Percentiles rank a stretch among this genome's conserved stretches.
Conservation (phyloP, 441 rosid genomes). For the Raphanus hybrid region DNA sequence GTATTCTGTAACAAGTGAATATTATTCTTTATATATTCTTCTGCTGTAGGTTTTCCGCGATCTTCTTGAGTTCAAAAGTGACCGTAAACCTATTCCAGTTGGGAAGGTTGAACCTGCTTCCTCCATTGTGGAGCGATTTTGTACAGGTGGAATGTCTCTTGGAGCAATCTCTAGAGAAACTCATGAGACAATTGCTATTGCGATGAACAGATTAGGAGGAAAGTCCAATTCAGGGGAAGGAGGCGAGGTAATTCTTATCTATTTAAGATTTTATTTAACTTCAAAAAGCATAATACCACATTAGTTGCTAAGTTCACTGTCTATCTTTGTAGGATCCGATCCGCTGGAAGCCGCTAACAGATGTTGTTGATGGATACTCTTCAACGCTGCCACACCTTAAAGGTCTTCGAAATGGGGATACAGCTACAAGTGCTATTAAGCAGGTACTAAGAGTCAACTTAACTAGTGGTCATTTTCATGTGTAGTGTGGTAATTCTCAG, state of each 20-base stretch:
- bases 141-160: slow-evolving; percentile 99
- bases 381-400: slow-evolving; percentile 97
- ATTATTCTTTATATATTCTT: slow-evolving; percentile 12
- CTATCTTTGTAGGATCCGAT: slow-evolving; percentile 77
- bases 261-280: slow-evolving; percentile 15
- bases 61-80: slow-evolving; percentile 97
- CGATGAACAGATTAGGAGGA: slow-evolving; percentile 97
- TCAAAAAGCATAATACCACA: slow-evolving; percentile 5
- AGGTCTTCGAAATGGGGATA: slow-evolving; percentile 99
- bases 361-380: slow-evolving; percentile 99
- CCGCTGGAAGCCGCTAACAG: slow-evolving; percentile 92
- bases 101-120: slow-evolving; percentile 96
- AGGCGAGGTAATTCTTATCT: slow-evolving; percentile 78
- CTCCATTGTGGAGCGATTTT: slow-evolving; percentile 89
- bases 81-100: slow-evolving; percentile 84
- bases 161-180: slow-evolving; percentile 99
- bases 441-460: slow-evolving; percentile 60
- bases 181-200: slow-evolving; percentile 99
- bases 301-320: neutral
- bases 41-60: slow-evolving; percentile 89
- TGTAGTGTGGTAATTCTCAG: slow-evolving; percentile 23
- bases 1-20: slow-evolving; percentile 18
- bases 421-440: slow-evolving; percentile 99
- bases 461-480: slow-evolving; percentile 7
- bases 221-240: slow-evolving; percentile 99